These are phyloP conservation scores for Sequoia sempervirens DNA, from an alignment of 75 land plant genomes.

Conservation along the genomic window DNA sequence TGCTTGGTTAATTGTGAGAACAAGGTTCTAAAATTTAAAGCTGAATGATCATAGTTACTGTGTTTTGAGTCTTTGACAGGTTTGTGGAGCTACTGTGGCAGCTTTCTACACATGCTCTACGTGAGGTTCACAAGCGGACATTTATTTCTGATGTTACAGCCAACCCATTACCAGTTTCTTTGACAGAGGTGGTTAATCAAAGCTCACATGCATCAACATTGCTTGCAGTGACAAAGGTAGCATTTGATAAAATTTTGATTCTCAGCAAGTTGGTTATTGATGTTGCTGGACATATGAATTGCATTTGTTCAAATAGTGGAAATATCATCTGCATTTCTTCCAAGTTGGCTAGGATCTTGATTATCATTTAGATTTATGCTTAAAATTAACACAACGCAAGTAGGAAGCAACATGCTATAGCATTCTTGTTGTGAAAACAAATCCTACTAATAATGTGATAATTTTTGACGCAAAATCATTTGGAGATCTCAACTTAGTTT, in stretches of 20 bases:
- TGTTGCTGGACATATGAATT: not conserved
- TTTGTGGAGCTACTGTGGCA: constrained; percentile 99
- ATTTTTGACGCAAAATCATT: not conserved
- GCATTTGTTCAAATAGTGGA: not conserved
- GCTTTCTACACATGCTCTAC: constrained; percentile 91
- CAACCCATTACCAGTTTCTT: constrained; percentile 85
- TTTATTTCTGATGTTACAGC: constrained; percentile 86
- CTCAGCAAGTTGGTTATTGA: not conserved
- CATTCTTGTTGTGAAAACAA: not conserved
- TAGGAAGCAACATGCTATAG: not conserved
- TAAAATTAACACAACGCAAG: not conserved
- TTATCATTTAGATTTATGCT: not conserved
- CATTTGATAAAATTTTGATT: not conserved
- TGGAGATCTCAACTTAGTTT: not conserved
- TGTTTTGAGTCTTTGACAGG: constrained; percentile 31
- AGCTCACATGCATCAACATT: constrained; percentile 81
- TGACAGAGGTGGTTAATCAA: constrained; percentile 83
- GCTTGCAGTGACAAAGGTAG: constrained; percentile 95
- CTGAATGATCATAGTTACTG: not conserved
- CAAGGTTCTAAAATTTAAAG: not conserved
- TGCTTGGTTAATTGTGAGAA: not conserved
- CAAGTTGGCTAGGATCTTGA: not conserved
- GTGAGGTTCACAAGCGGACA: constrained; percentile 85
- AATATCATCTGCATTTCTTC: not conserved
- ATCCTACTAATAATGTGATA: not conserved